Conservation (phyloP, 176 grass and related monocot genomes). For the Oryza meyeriana region DNA sequence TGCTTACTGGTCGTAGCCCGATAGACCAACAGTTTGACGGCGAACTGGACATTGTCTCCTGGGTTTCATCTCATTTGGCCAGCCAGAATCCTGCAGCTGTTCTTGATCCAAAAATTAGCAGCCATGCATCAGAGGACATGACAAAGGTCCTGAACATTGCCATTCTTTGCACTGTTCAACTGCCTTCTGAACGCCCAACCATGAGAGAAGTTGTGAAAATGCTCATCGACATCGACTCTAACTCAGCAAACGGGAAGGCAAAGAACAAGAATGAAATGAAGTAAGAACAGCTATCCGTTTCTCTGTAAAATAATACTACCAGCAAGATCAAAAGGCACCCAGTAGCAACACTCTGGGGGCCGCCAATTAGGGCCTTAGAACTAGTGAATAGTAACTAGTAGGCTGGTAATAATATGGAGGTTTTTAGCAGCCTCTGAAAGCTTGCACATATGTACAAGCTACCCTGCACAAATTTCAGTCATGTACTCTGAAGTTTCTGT, state of each 20-base stretch:
- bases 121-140: slow-evolving; percentile 53
- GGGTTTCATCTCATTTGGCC: slow-evolving; percentile 38
- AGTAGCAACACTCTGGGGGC: slow-evolving; percentile 1
- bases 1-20: slow-evolving; percentile 57
- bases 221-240: slow-evolving; percentile 60
- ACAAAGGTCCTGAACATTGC: slow-evolving; percentile 58
- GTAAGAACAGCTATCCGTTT: not conserved
- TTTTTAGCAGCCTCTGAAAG: slow-evolving; percentile 26
- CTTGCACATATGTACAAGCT: slow-evolving; percentile 13
- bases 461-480: slow-evolving; percentile 21
- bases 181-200: slow-evolving; percentile 41
- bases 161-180: slow-evolving; percentile 43
- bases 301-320: slow-evolving; percentile 13
- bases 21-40: slow-evolving; percentile 37
- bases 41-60: slow-evolving; percentile 46
- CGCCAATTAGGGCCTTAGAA: slow-evolving; percentile 25
- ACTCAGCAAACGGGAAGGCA: not conserved
- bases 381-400: slow-evolving; percentile 15
- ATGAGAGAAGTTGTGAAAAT: slow-evolving; percentile 81
- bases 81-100: slow-evolving; percentile 39
- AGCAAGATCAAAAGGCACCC: slow-evolving; percentile 18
- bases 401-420: slow-evolving; percentile 20
- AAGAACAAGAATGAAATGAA: slow-evolving; percentile 39
- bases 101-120: slow-evolving; percentile 45
- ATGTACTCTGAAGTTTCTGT: not conserved